Evolutionary conservation across 768 basidiomycete genomes (phyloP).

Genomic region (Leccinum obscurum): DNA sequence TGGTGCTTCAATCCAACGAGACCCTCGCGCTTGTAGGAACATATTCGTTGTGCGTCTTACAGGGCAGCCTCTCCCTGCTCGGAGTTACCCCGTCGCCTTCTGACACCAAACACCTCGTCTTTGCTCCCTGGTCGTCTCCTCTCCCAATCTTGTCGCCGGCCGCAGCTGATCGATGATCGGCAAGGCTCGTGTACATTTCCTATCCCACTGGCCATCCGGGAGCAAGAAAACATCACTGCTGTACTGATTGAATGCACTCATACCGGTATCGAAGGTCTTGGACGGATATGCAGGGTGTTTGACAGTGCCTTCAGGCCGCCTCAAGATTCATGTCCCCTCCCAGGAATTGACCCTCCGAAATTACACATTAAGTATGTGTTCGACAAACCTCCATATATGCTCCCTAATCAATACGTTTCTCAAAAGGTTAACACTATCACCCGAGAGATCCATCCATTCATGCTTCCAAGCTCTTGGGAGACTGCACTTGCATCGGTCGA

Average conservation of each 20-base stretch:
- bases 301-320: conserved; percentile 61
- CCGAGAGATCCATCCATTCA: conserved; percentile 36
- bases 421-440: conserved; percentile 26
- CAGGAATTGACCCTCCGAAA: conserved; percentile 48
- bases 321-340: conserved; percentile 23
- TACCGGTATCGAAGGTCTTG: conserved; percentile 68
- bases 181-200: conserved; percentile 15
- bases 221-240: conserved; percentile 35
- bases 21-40: conserved; percentile 69
- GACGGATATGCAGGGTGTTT: conserved; percentile 60
- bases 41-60: conserved; percentile 60
- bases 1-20: conserved; percentile 49
- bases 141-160: conserved; percentile 52
- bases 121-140: conserved; percentile 79
- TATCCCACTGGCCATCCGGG: conserved; percentile 14
- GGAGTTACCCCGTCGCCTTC: conserved; percentile 53
- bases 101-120: conserved; percentile 49
- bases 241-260: conserved; percentile 57
- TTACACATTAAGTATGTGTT: conserved; percentile 46
- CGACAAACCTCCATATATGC: not conserved
- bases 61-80: conserved; percentile 57
- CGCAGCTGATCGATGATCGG: conserved; percentile 9
- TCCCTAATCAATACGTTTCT: conserved; percentile 18
- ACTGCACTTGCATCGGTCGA: conserved; percentile 23
- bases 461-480: conserved; percentile 39